A percentile compares a stretch with the other conserved stretches of the same genome.
Evolutionary conservation across 2,329 filamentous ascomycete genomes (phyloP).

Genomic region (Emmonsia crescens): DNA sequence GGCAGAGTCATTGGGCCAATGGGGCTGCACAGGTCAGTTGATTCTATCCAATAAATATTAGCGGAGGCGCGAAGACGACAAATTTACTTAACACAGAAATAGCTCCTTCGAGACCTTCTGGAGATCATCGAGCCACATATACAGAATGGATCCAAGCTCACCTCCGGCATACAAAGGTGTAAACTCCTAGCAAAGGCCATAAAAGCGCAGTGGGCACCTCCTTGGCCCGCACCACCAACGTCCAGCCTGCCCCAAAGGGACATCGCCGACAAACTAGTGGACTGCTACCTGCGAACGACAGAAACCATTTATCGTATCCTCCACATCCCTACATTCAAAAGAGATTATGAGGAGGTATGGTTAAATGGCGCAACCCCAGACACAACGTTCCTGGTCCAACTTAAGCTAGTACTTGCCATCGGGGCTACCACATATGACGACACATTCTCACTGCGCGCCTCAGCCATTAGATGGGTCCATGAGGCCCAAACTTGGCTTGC

Average conservation of each 20-base stretch:
- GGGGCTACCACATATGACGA: constrained; percentile 37
- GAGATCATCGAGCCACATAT: constrained; percentile 16
- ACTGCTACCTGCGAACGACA: constrained; percentile 45
- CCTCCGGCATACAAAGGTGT: constrained; percentile 34
- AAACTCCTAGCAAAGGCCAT: constrained; percentile 42
- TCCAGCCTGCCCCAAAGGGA: constrained; percentile 35
- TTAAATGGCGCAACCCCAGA: constrained; percentile 29
- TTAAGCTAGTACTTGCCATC: constrained; percentile 29
- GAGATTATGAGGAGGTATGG: constrained; percentile 48
- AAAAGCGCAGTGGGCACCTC: constrained; percentile 28
- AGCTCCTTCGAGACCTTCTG: constrained; percentile 22
- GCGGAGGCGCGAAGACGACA: background rate
- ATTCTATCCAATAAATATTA: constrained; percentile 12
- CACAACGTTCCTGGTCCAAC: constrained; percentile 37
- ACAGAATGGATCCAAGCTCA: constrained; percentile 26
- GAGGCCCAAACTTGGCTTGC: constrained; percentile 27
- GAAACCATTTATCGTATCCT: constrained; percentile 49
- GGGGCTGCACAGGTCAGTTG: constrained; percentile 34
- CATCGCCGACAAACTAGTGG: constrained; percentile 42
- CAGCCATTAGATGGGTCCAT: constrained; percentile 36
- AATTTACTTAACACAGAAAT: background rate
- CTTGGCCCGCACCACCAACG: constrained; percentile 17
- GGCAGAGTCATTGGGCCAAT: constrained; percentile 43
- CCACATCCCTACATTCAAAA: constrained; percentile 46
- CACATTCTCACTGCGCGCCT: constrained; percentile 17